Evolutionary conservation across 805 yeast genomes (phyloP), one percentile per base, ranked within the genome.

Genomic region (Metschnikowia chrysomelidarum): DNA sequence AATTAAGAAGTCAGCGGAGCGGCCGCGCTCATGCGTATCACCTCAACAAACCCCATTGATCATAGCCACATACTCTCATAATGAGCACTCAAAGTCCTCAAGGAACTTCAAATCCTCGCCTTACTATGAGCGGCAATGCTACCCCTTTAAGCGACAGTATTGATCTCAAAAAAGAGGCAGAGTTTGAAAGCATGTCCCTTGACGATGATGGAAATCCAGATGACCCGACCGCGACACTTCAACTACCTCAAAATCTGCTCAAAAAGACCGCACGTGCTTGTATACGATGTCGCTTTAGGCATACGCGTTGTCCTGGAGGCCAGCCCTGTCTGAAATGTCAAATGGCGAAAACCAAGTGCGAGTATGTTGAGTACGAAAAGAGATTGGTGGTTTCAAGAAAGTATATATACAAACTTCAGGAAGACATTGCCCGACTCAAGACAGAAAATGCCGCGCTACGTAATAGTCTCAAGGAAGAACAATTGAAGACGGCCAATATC

Each of bases 291-390:
- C 67, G 91, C 20, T 71, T 76, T 30, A 68, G 87, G 34, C 93
- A 84, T 57, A 76, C 81, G 27, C 75, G 82, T 43, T 84, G 93
- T 51, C 87, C 87, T 10, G 88, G 88, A 2, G 87, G 86, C 1
- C 75, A 79, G 30, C 87, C 88, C 0, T 84, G 93, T 54, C 57
- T 64, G 32, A 78, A 78, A 49, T 84, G 93, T 53, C 58, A 57
- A 10, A 53, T 68, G 31, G 75, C 82, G 11, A 71, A 68, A 31
- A 62, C 77, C 3, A 66, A 67, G 15, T 84, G 93, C 60, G 87
- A 81, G 48, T 84, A 82, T 46, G 71, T 75, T 13, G 87, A 80
- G 51, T 85, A 81, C 7, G 84, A 81, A 32, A 80, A 76, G 60
- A 82, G 83, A 49, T 69, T 84, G 9, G 85, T 82, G 19, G 82